Evolutionary conservation across 139 green algal genomes (phyloP), one percentile per base, ranked within the genome.

Genomic region (Volvox africanus): DNA sequence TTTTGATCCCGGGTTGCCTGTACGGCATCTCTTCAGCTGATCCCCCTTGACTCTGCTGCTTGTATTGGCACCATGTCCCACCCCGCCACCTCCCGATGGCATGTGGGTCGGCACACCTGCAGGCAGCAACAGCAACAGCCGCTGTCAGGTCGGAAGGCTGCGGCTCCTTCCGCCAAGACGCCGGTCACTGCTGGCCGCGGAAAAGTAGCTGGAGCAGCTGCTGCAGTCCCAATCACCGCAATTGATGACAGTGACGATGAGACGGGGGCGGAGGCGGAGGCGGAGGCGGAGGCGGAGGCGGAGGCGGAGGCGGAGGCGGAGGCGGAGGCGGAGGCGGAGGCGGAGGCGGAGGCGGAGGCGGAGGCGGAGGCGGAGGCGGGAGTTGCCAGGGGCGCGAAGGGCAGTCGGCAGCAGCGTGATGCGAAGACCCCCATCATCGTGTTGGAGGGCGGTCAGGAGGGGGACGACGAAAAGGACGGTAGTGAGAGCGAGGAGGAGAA

Each of bases 211-310:
- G 62, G 62, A 19, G 62, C 62, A 19, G 65, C 21, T 9, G 65
- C 65, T 24, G 80, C 50, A 26, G 80, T 61, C 14, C 32, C 82
- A 5, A 61, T 88, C 13, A 79, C 79, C 9, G 65, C 32, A 24
- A 78, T 88, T 14, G 82, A 88, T 13, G 82, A 88, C 81, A 76
- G 61, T 62, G 81, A 61, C 17, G 61, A 73, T 26, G 81, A 76
- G 1, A 61, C 14, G 1, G 80, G 37, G 24, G 80, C 16, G 0
- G 80, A 22, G 16, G 80, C 22, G 44, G 55, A 44, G 50, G 20
- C 18, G 80, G 44, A 76, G 1, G 44, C 14, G 1, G 80, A 37
- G 24, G 80, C 16, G 0, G 80, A 22, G 16, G 80, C 35, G 12
- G 81, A 76, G 1, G 44, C 14, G 1, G 80, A 37, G 24, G 80